phyloP scores from a whole-genome alignment of 2,329 filamentous ascomycete genomes.

The Neofusicoccum ribis region DNA sequence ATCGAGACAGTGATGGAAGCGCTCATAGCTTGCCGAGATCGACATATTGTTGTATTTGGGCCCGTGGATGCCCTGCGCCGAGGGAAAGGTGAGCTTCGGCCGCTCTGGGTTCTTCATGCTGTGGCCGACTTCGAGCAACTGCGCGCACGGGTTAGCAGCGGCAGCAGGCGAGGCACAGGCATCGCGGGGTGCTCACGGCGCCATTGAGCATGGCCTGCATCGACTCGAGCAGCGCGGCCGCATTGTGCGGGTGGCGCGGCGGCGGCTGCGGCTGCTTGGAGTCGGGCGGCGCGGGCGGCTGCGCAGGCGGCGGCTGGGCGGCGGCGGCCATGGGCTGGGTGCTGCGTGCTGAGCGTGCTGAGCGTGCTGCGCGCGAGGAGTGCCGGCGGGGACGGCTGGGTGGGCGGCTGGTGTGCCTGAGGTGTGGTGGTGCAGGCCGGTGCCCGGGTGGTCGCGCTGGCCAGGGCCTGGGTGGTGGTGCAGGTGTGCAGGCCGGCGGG shows the following conservation, averaged over 20 bases:
- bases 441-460: not conserved
- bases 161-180: not conserved
- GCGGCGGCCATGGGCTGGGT: not conserved
- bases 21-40: conserved; percentile 42
- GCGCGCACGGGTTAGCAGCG: not conserved
- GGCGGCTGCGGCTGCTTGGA: not conserved
- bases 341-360: not conserved
- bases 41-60: conserved; percentile 40
- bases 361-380: not conserved
- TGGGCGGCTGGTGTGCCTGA: not conserved
- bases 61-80: conserved; percentile 47
- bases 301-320: not conserved
- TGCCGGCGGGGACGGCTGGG: not conserved
- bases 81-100: conserved; percentile 33
- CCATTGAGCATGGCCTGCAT: conserved; percentile 50
- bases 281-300: not conserved
- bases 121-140: conserved; percentile 15
- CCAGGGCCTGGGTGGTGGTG: too few relatives aligned
- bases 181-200: conserved; percentile 39
- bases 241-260: not conserved
- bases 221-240: conserved; percentile 39
- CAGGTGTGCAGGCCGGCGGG: not conserved
- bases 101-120: conserved; percentile 21
- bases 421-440: not conserved
- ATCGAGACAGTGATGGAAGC: conserved; percentile 55